A percentile compares a stretch with the other conserved stretches of the same genome.
Conservation (phyloP, 2,329 filamentous ascomycete genomes). For the Fusarium torulosum region DNA sequence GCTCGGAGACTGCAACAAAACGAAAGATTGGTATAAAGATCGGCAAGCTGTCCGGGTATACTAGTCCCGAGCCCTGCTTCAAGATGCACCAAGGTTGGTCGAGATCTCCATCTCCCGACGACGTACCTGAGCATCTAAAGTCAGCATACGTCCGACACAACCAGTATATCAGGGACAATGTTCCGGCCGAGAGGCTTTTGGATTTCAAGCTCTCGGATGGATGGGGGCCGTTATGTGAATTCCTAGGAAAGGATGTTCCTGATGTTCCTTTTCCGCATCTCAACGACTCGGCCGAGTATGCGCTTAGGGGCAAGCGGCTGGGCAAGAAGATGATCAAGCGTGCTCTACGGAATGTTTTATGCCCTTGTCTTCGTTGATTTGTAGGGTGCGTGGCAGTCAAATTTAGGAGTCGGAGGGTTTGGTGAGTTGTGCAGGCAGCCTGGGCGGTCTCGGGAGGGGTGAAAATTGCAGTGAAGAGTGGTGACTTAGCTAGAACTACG, state of each 20-base stretch:
- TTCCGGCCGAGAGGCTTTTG: slow-evolving; percentile 46
- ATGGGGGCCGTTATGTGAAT: slow-evolving; percentile 53
- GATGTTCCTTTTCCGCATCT: slow-evolving; percentile 47
- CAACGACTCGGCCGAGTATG: slow-evolving; percentile 42
- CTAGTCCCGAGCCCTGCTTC: slow-evolving; percentile 4
- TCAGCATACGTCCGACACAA: slow-evolving; percentile 48
- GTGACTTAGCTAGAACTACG: no score
- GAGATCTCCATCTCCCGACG: slow-evolving; percentile 1
- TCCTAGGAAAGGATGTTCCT: slow-evolving; percentile 51
- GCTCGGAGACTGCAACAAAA: background rate
- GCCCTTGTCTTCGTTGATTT: slow-evolving; percentile 7
- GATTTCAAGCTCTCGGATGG: slow-evolving; percentile 49
- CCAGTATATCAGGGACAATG: slow-evolving; percentile 40
- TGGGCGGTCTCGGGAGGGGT: background rate
- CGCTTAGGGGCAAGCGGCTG: background rate
- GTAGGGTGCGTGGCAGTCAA: accelerated
- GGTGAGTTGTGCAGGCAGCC: background rate
- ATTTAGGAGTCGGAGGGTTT: background rate
- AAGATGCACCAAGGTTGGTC: slow-evolving; percentile 31
- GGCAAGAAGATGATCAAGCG: slow-evolving; percentile 6
- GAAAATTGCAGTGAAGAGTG: no score
- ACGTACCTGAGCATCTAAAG: slow-evolving; percentile 19
- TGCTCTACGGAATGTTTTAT: slow-evolving; percentile 5
- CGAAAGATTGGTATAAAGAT: slow-evolving; percentile 4
- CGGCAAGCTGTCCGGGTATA: background rate